phyloP scores from a whole-genome alignment of 73 alveolate species.

The Paraurostyla sp. region DNA sequence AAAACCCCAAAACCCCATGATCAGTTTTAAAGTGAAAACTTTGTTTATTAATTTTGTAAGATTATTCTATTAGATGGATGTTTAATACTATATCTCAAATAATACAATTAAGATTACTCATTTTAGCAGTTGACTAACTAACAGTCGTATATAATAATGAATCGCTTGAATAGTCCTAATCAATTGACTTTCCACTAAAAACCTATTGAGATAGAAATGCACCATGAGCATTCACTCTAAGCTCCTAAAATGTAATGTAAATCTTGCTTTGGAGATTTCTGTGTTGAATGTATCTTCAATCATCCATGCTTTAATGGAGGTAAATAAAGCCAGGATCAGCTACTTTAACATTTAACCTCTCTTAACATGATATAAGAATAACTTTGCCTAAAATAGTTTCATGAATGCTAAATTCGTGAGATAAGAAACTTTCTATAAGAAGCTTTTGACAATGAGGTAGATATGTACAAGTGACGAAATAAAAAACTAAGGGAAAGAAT shows the following conservation, averaged over 20 bases:
- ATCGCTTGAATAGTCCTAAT: background rate
- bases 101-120: no score
- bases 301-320: slow-evolving; percentile 26
- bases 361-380: background rate
- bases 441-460: slow-evolving; percentile 1
- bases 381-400: background rate
- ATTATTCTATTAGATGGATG: no score
- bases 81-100: no score
- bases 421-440: background rate
- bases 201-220: background rate
- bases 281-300: slow-evolving; percentile 37
- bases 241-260: slow-evolving; percentile 36
- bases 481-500: slow-evolving; percentile 5
- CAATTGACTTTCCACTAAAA: background rate
- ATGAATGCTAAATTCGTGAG: background rate
- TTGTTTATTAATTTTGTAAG: no score
- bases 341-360: background rate
- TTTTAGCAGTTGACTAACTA: no score
- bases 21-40: no score
- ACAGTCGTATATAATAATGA: background rate
- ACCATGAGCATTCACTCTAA: background rate
- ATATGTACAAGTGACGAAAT: background rate
- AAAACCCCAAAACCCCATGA: no score
- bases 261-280: slow-evolving; percentile 36
- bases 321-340: background rate